Evolutionary conservation across 2,329 filamentous ascomycete genomes (phyloP).

Genomic region (Pyrenophora graminea): DNA sequence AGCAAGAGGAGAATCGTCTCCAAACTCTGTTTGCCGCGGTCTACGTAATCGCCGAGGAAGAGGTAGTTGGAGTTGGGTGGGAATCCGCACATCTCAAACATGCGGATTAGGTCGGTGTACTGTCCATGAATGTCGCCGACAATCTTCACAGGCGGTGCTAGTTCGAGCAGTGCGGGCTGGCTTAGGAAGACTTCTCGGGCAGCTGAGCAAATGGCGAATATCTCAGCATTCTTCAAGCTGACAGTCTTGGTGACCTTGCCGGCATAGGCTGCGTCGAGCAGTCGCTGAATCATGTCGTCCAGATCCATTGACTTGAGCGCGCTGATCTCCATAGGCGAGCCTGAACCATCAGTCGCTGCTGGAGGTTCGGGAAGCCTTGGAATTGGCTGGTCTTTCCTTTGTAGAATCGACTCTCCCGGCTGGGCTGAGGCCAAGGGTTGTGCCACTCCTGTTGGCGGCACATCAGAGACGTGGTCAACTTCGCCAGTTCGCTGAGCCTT

Average conservation of each 20-base stretch:
- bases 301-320: conserved; percentile 91
- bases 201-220: conserved; percentile 87
- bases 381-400: conserved; percentile 74
- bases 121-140: conserved; percentile 97
- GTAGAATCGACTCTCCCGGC: conserved; percentile 86
- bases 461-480: conserved; percentile 92
- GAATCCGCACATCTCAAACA: conserved; percentile 99
- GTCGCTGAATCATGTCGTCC: conserved; percentile 94
- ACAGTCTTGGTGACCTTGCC: conserved; percentile 98
- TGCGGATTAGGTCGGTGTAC: conserved; percentile 91
- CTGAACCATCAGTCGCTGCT: conserved; percentile 54
- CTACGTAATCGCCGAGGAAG: conserved; percentile 98
- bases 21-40: conserved; percentile 97
- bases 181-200: conserved; percentile 87
- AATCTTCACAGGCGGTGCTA: conserved; percentile 95
- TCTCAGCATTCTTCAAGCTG: conserved; percentile 96
- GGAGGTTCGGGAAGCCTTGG: conserved; percentile 62
- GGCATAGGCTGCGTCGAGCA: conserved; percentile 92
- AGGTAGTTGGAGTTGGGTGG: conserved; percentile 99
- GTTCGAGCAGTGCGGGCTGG: conserved; percentile 88
- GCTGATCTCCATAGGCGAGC: conserved; percentile 75
- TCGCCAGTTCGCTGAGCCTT: conserved; percentile 85
- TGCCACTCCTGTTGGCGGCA: conserved; percentile 71
- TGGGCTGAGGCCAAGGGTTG: conserved; percentile 63
- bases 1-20: conserved; percentile 97